Base-by-base conservation (phyloP, 2,329 filamentous ascomycete genomes). In the Thermomyces lanuginosus region DNA sequence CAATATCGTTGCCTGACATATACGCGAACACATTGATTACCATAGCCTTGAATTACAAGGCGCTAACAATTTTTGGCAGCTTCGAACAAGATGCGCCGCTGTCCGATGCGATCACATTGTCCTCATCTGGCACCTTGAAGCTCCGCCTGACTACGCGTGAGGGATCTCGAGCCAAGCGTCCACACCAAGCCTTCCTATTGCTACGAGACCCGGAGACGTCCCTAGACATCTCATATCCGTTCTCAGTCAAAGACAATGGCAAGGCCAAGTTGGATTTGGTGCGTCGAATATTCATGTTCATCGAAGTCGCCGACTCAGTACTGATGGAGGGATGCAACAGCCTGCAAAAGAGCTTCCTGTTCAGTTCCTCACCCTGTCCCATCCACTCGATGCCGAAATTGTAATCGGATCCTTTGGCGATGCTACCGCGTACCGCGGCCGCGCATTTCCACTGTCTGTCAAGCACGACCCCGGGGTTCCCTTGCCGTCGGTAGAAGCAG, bases 171-270 rank as follows among this genome's bases (percentile, higher is more conserved):
- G 66, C 70, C 24, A 86, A 83, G 64, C 72, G 79, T 38, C 82
- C 89, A 41, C 89, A 98, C 56, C 89, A 98, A 57, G 83, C 83
- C 4, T 93, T 93, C 61, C 64, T 98, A 28, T 65, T 89, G 9
- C 56, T 98, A 31, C 74, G 70, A 42, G 83, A 95, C 41, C 60
- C 66, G 7, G 59, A 64, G 8, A 75, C 73, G 7, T 81, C 80
- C 18, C 63, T 98, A 24, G 84, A 95, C 53, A 75, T 83, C 13
- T 83, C 84, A 1, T 92, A 86, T 44, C 72, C 83, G 1, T 65
- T 98, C 42, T 74, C 60, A 7, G 61, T 92, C 24, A 92, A 92
- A 60, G 79, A 89, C 6, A 82, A 66, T 43, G 89, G 89, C 39
- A 92, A 92, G 58, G 82, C 70, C 12, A 74, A 73, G 29, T 64